Base-by-base conservation (phyloP, 495 filamentous ascomycete genomes). In the Penicillium canariense region DNA sequence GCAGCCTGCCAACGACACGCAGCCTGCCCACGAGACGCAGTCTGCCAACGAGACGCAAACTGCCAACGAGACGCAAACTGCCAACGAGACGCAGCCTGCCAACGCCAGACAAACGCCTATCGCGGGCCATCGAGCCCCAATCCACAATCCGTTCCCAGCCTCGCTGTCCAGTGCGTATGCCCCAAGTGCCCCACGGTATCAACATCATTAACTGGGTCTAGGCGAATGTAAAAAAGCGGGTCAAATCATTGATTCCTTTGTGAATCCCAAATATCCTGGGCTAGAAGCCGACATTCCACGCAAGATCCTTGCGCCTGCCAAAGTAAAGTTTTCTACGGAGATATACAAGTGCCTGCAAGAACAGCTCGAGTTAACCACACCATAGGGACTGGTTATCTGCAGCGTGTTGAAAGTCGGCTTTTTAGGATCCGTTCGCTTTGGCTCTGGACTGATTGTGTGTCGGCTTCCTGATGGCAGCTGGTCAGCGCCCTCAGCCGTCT, bases 351-450 rank as follows among this genome's bases (percentile, higher is more conserved):
- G 0, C 7, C 6, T 26, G 14, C 10, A 10, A 2, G 14, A 5
- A 10, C 31, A 14, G 30, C 9, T 36, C 36, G 12, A 48, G 25
- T 38, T 54, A 2, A 58, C 26, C 32, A 11, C n/a, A n/a, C n/a
- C 17, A 9, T 27, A 95, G 90, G 93, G 93, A 60, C 84, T 97
- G 45, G 94, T 89, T 5, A 86, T 97, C 49, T 82, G 96, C 62
- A 96, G 92, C 3, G 88, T 96, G 40, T 76, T 94, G 67, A 94
- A 95, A 77, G 87, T 87, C 52, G 94, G 91, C 25, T 96, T 97
- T 71, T 79, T 97, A 46, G 90, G 91, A 25, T 91, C 90, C 5
- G 85, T 79, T 35, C 86, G 93, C 43, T 92, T 95, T 63, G 94
- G 94, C 50, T 94, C 90, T 47, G 94, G 94, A 0, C 74, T 98